A percentile compares a stretch with the other conserved stretches of the same genome.
Evolutionary conservation across 148 eudicot species (phyloP).

Genomic region (Rheum nobile): DNA sequence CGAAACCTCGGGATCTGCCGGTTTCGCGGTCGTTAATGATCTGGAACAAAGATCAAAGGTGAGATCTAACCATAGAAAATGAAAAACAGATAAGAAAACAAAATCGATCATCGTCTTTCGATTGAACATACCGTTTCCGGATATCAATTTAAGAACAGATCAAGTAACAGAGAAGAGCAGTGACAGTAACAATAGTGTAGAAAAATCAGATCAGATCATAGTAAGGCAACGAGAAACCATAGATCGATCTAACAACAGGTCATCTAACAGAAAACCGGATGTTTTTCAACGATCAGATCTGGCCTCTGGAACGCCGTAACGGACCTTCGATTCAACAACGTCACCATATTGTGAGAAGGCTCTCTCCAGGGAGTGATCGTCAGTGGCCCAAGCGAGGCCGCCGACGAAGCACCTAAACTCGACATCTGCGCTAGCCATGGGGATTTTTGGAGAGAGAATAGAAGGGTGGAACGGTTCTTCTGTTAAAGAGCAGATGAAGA

Average conservation of each 20-base stretch:
- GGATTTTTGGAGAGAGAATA: not conserved
- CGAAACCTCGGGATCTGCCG: constrained; percentile 80
- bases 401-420: constrained; percentile 11
- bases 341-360: constrained; percentile 4
- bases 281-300: constrained; percentile 9
- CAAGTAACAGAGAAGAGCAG: constrained; percentile 25
- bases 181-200: constrained; percentile 13
- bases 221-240: constrained; percentile 10
- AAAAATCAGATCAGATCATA: constrained; percentile 5
- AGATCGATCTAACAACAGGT: constrained; percentile 7
- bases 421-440: constrained; percentile 1
- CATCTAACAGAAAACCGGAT: not conserved
- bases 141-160: constrained; percentile 17
- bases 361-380: constrained; percentile 5
- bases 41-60: constrained; percentile 16
- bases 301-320: constrained; percentile 21
- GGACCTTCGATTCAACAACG: constrained; percentile 33
- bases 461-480: not conserved
- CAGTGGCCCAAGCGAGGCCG: constrained; percentile 10
- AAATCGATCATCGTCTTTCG: constrained; percentile 28
- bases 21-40: constrained; percentile 78
- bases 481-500: not conserved
- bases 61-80: constrained; percentile 8
- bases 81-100: constrained; percentile 8
- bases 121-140: constrained; percentile 78